Percentiles rank a stretch among this genome's conserved stretches.
phyloP scores from a whole-genome alignment of 306 rosid genomes.

The Leucaena leucocephala region DNA sequence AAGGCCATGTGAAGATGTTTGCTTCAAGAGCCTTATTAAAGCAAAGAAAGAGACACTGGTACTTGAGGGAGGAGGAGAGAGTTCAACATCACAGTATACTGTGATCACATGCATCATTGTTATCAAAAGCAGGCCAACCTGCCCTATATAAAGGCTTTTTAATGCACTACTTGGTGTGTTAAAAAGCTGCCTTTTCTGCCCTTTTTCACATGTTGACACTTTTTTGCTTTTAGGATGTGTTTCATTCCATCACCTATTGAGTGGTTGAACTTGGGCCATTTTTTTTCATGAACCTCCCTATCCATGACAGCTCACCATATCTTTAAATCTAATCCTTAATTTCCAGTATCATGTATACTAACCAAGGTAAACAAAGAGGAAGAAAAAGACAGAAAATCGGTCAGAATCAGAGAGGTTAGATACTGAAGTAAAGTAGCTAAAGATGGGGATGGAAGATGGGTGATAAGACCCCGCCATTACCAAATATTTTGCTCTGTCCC shows the following conservation, averaged over 20 bases:
- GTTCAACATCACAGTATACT: slow-evolving; percentile 51
- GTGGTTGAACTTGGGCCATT: slow-evolving; percentile 37
- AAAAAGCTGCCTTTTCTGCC: slow-evolving; percentile 53
- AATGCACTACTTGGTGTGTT: slow-evolving; percentile 43
- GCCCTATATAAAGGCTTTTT: slow-evolving; percentile 40
- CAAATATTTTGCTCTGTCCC: slow-evolving; percentile 23
- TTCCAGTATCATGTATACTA: slow-evolving; percentile 34
- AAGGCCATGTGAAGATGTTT: slow-evolving; percentile 47
- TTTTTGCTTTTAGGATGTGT: slow-evolving; percentile 52
- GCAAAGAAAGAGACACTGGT: slow-evolving; percentile 48
- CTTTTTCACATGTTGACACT: slow-evolving; percentile 54
- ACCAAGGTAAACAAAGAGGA: slow-evolving; percentile 34
- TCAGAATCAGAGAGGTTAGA: slow-evolving; percentile 14
- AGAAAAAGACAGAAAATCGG: slow-evolving; percentile 3
- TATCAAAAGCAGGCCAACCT: slow-evolving; percentile 49
- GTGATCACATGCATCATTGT: slow-evolving; percentile 42
- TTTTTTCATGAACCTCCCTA: slow-evolving; percentile 32
- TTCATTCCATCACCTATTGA: slow-evolving; percentile 41
- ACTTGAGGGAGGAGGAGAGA: slow-evolving; percentile 34
- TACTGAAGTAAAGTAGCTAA: slow-evolving; percentile 3
- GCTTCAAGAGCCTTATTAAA: slow-evolving; percentile 41
- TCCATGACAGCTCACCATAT: slow-evolving; percentile 42
- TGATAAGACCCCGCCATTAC: slow-evolving; percentile 28
- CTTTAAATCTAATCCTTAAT: slow-evolving; percentile 25
- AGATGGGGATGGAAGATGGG: slow-evolving; percentile 26